Base-by-base conservation (phyloP, 805 yeast species). In the Yueomyces sp. region DNA sequence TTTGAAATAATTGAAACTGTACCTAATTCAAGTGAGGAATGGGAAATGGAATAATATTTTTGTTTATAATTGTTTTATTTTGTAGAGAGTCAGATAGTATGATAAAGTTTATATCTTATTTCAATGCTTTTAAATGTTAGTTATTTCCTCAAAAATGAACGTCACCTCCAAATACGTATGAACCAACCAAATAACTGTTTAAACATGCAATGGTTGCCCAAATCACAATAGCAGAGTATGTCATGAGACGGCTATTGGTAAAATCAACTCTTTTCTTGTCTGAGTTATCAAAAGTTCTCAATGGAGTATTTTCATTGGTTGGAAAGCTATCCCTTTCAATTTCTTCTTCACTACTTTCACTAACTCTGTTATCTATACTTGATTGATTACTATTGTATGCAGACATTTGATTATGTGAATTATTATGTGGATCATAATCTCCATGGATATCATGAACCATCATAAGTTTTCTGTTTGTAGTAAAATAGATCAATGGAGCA, bases 401-500 rank as follows among this genome's bases (percentile, higher is more conserved):
- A n/a, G 37, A 34, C n/a, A 9, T 7, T 11, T 5, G 5, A 7
- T 19, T 9, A 34, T 5, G n/a, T 11, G 37, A 11, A 34, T 5
- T 9, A 11, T 11, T 11, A 9, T 5, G 8, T 7, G 6, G 6
- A 40, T 47, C n/a, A 44, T 11, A 34, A 34, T 34, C 54, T 58
- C 68, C 67, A 65, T 66, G 39, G 27, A 43, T 31, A 63, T 71
- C 49, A 56, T 65, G 40, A 55, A 77, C 81, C 36, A 74, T 67
- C 92, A 82, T 82, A 46, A 77, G 75, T 42, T 69, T 62, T 53
- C 76, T 77, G 42, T 74, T 74, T 48, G 85, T 76, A 0, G 95
- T 86, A 59, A 86, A 85, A 59, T 77, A 81, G 45, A 86, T 79
- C 54, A 87, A 68, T 27, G 96, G 96, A 0, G 95, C 95, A 37